These are phyloP conservation scores for Quercus bicolor DNA, from an alignment of 306 rosid species.

Conservation along the genomic window DNA sequence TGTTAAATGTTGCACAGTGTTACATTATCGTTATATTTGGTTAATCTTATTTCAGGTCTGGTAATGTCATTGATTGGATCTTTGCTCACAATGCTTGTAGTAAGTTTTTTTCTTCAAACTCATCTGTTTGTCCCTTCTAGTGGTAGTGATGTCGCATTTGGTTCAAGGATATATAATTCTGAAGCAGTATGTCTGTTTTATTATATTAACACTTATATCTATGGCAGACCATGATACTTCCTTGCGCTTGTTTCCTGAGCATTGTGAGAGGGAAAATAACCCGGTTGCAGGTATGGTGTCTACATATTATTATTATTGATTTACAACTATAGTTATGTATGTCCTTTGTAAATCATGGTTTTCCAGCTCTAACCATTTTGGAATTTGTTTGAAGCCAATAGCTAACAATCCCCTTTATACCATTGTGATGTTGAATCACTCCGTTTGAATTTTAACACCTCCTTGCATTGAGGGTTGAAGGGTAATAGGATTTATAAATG, in stretches of 20 bases:
- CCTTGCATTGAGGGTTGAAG: too few relatives aligned
- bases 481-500: too few relatives aligned
- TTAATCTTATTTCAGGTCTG: slow-evolving; percentile 47
- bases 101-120: slow-evolving; percentile 36
- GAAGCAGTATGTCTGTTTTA: not conserved
- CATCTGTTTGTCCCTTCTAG: slow-evolving; percentile 1
- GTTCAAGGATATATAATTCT: not conserved
- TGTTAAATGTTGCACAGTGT: not conserved
- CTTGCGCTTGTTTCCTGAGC: slow-evolving; percentile 82
- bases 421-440: too few relatives aligned
- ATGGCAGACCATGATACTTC: slow-evolving; percentile 87
- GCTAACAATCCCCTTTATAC: too few relatives aligned
- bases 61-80: slow-evolving; percentile 96
- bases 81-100: slow-evolving; percentile 91
- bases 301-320: not conserved
- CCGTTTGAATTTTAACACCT: too few relatives aligned
- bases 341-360: too few relatives aligned
- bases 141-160: slow-evolving; percentile 1
- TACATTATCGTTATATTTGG: not conserved
- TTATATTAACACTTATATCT: not conserved
- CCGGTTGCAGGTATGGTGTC: slow-evolving; percentile 53
- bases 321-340: not conserved
- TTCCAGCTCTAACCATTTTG: too few relatives aligned
- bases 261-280: slow-evolving; percentile 64
- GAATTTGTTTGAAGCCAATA: too few relatives aligned